These are phyloP conservation scores for Clavispora vitiphila DNA, from an alignment of 805 yeast species.

Conservation along the genomic window DNA sequence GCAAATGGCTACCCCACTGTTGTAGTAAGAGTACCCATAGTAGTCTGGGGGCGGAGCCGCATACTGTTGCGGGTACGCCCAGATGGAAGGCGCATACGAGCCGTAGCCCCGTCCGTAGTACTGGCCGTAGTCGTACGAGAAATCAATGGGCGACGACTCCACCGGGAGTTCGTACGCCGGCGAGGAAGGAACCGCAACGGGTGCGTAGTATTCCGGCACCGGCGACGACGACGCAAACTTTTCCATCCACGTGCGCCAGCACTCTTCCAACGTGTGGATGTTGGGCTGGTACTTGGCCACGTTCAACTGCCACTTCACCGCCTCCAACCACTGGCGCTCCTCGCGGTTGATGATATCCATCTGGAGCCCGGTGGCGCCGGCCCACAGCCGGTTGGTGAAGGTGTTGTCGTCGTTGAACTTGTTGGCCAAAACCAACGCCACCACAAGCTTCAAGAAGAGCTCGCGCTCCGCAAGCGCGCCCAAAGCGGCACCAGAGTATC, in stretches of 20 bases:
- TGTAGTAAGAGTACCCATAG: conserved; percentile 33
- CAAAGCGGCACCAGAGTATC: conserved; percentile 30
- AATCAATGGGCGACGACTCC: conserved; percentile 22
- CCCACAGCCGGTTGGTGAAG: conserved; percentile 92
- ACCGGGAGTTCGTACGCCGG: conserved; percentile 16
- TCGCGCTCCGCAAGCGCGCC: conserved; percentile 25
- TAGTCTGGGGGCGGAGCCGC: conserved; percentile 8
- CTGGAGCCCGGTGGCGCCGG: conserved; percentile 85
- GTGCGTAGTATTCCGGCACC: conserved; percentile 6
- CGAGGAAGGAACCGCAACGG: conserved; percentile 19
- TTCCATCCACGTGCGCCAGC: conserved; percentile 42
- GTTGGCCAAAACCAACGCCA: conserved; percentile 78
- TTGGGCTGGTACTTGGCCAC: conserved; percentile 35
- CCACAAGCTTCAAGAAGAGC: conserved; percentile 52
- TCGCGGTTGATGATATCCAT: conserved; percentile 54
- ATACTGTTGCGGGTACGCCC: conserved; percentile 21
- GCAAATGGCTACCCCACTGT: conserved; percentile 12
- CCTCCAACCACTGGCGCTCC: conserved; percentile 67
- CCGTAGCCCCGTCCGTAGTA: conserved; percentile 1
- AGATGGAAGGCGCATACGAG: too few relatives aligned
- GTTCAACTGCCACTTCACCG: conserved; percentile 55
- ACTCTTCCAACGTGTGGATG: conserved; percentile 38
- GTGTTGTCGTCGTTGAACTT: conserved; percentile 96
- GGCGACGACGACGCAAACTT: conserved; percentile 19
- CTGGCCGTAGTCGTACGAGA: conserved; percentile 17